Evolutionary conservation across 768 basidiomycete species (phyloP), one percentile per base, ranked within the genome.

Genomic region (Leucogyrophana mollusca): DNA sequence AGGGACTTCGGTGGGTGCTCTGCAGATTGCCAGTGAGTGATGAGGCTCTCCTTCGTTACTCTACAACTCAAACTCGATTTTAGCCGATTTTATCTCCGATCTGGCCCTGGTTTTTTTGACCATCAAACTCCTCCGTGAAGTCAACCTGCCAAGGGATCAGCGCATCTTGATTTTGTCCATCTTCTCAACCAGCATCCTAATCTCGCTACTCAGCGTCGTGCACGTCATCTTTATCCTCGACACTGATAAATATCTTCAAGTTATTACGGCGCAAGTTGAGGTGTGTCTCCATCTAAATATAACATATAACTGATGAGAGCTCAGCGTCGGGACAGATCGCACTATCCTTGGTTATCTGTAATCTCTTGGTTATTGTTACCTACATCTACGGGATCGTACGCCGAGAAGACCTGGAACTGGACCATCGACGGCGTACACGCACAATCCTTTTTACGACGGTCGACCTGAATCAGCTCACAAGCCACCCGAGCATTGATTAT

Each of bases 41-140:
- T n/a, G 30, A 9, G 13, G 27, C 11, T 13, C 17, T 20, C 17
- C 18, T 23, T 27, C 4, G 14, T n/a, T 24, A 24, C 27, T 18
- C 22, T 30, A 20, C 27, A 34, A 35, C 36, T 36, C 33, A 37
- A 21, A 14, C 9, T 33, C 23, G 13, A 18, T 27, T 46, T 22
- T 36, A 61, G 59, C 46, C 14, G 52, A 64, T 23, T 35, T 64
- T 25, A 21, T 64, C 9, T 52, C 56, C 10, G 59, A 54, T 25
- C 27, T 32, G 9, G 40, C 39, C 14, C 32, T 56, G 8, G 42
- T 61, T 21, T 9, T 18, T 36, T 30, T 56, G 36, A 43, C 54
- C 7, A 44, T 56, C 13, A 37, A 37, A 20, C 47, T 50, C 5
- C n/a, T 50, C 27, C 40, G 47, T 17, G 34, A 42, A 8, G 40